These are phyloP conservation scores for Fusarium liriodendri DNA, from an alignment of 2,329 filamentous ascomycete genomes.

Conservation along the genomic window DNA sequence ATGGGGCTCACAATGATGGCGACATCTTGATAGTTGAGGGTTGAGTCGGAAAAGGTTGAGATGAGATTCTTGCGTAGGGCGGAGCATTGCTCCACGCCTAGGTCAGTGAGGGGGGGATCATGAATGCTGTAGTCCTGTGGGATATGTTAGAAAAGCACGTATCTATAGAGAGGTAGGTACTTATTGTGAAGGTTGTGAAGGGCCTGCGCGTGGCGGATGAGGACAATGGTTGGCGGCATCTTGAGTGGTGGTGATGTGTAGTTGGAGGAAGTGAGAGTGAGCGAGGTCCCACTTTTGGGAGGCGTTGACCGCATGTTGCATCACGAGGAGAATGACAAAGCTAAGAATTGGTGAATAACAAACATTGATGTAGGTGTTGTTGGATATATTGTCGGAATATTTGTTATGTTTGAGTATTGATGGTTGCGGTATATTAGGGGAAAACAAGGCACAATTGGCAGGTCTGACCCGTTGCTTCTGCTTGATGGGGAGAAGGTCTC, in stretches of 20 bases:
- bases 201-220: slow-evolving; percentile 89
- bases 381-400: too few species aligned
- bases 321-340: not conserved
- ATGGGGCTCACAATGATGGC: slow-evolving; percentile 73
- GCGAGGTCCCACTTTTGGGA: slow-evolving; percentile 11
- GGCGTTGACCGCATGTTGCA: slow-evolving; percentile 5
- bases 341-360: not conserved
- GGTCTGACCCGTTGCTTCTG: not conserved
- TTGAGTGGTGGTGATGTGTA: slow-evolving; percentile 4
- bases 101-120: slow-evolving; percentile 63
- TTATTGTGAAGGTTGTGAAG: slow-evolving; percentile 65
- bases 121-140: slow-evolving; percentile 60
- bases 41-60: slow-evolving; percentile 50
- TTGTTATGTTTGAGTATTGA: too few species aligned
- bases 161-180: slow-evolving; percentile 41
- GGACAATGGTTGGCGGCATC: slow-evolving; percentile 73
- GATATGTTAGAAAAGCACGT: slow-evolving; percentile 4
- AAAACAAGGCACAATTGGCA: not conserved
- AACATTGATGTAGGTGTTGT: too few species aligned
- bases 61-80: slow-evolving; percentile 56
- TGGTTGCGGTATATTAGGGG: not conserved
- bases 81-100: slow-evolving; percentile 62
- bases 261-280: slow-evolving; percentile 3
- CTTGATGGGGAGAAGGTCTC: not conserved
- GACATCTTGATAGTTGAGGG: slow-evolving; percentile 48